These are phyloP conservation scores for Persicaria maculosa DNA, from an alignment of 148 eudicot species.

Conservation along the genomic window DNA sequence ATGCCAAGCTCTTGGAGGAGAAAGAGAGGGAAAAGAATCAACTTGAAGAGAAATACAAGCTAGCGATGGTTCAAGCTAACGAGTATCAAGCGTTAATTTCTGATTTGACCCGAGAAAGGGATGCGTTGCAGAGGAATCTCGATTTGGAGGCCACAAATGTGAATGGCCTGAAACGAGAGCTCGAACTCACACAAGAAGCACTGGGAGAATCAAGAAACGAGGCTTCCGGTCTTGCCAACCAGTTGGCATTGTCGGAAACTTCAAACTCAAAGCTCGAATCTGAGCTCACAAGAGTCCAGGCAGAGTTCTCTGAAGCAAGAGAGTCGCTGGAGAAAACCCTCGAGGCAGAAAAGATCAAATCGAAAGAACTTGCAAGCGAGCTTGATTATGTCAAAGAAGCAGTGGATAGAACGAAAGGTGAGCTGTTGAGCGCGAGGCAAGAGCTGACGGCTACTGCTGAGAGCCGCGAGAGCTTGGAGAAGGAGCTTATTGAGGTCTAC, in stretches of 20 bases:
- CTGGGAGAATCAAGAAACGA: slow-evolving; percentile 47
- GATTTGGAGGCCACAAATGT: slow-evolving; percentile 32
- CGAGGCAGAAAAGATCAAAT: slow-evolving; percentile 34
- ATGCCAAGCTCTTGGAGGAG: slow-evolving; percentile 50
- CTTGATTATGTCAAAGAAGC: slow-evolving; percentile 40
- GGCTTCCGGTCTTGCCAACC: slow-evolving; percentile 36
- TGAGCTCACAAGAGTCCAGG: slow-evolving; percentile 31
- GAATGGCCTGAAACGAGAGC: slow-evolving; percentile 44
- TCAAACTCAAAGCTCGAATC: slow-evolving; percentile 48
- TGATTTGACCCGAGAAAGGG: slow-evolving; percentile 54
- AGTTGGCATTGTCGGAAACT: slow-evolving; percentile 31
- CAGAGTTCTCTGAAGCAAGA: slow-evolving; percentile 39
- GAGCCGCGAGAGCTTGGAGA: slow-evolving; percentile 36
- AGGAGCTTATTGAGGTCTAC: slow-evolving; percentile 52
- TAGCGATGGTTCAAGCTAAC: slow-evolving; percentile 24
- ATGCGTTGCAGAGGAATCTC: slow-evolving; percentile 37
- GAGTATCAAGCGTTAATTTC: slow-evolving; percentile 34
- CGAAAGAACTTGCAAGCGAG: slow-evolving; percentile 36
- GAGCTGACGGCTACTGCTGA: slow-evolving; percentile 34
- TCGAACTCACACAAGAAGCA: slow-evolving; percentile 31
- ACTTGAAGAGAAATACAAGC: slow-evolving; percentile 42
- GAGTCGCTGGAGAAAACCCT: slow-evolving; percentile 31
- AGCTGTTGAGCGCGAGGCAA: slow-evolving; percentile 28
- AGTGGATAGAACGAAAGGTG: slow-evolving; percentile 31
- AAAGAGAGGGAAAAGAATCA: slow-evolving; percentile 32